phyloP scores from a whole-genome alignment of 2,329 filamentous ascomycete species.

The Neurospora sp. region DNA sequence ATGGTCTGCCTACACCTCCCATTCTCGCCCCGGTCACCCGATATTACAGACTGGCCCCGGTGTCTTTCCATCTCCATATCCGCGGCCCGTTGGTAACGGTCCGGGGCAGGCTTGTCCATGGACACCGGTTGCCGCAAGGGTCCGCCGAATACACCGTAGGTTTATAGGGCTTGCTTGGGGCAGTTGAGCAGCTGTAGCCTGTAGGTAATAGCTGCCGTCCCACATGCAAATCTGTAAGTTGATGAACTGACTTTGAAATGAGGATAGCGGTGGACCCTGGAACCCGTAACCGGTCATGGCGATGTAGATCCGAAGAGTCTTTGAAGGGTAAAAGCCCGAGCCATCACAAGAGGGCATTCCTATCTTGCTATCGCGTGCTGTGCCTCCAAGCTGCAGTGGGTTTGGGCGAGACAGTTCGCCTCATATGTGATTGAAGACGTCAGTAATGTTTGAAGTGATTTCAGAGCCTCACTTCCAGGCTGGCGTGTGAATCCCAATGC shows the following conservation, averaged over 20 bases:
- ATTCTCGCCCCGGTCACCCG: constrained; percentile 8
- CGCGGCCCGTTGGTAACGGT: constrained; percentile 18
- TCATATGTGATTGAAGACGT: neutral
- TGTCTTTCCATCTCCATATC: constrained; percentile 11
- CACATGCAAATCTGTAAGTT: neutral
- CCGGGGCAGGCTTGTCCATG: constrained; percentile 12
- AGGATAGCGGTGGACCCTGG: constrained; percentile 1
- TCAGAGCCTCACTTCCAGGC: neutral
- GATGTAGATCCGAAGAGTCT: constrained; percentile 1
- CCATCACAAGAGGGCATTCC: neutral
- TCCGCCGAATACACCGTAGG: neutral
- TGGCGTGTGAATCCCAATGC: neutral
- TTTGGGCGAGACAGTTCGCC: neutral
- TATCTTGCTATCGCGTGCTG: neutral
- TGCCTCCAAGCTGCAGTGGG: neutral
- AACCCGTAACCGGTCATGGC: neutral
- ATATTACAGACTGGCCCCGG: constrained; percentile 10
- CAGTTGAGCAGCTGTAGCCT: neutral
- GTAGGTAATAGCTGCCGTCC: neutral
- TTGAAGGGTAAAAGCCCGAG: neutral
- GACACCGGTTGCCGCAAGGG: constrained; percentile 5
- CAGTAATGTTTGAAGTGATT: neutral
- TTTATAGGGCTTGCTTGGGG: neutral
- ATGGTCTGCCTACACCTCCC: constrained; percentile 10
- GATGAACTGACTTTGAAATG: neutral